phyloP scores from a whole-genome alignment of 177 flowering plant genomes.

The Vitis hybrid region DNA sequence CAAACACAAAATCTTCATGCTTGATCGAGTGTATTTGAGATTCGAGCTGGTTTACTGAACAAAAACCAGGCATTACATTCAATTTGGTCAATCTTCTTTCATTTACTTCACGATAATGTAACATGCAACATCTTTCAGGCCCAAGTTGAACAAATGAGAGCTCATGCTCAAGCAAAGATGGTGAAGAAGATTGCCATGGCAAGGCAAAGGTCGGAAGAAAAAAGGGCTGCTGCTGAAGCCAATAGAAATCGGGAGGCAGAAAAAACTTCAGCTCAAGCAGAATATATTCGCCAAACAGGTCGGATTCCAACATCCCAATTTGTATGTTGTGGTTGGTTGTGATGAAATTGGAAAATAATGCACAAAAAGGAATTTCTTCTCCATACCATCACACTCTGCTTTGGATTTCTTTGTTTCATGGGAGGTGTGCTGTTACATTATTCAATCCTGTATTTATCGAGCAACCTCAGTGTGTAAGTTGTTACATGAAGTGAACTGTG shows the following conservation, averaged over 20 bases:
- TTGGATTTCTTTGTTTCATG: not conserved
- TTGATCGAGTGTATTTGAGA: no score
- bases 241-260: constrained; percentile 51
- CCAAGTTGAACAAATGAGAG: constrained; percentile 65
- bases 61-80: not conserved
- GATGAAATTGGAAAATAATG: constrained; percentile 8
- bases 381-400: not conserved
- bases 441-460: not conserved
- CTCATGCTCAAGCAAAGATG: constrained; percentile 75
- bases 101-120: no score
- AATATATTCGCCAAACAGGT: constrained; percentile 76
- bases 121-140: constrained; percentile 39
- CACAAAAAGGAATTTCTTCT: not conserved
- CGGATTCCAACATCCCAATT: constrained; percentile 54
- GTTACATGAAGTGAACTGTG: not conserved
- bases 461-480: not conserved
- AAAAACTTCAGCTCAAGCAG: constrained; percentile 63
- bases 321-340: constrained; percentile 67
- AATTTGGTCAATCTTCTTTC: no score
- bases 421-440: not conserved
- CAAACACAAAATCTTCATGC: no score
- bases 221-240: constrained; percentile 63
- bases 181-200: constrained; percentile 70
- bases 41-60: not conserved
- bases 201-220: constrained; percentile 71